Evolutionary conservation across 2,329 filamentous ascomycete species (phyloP).

Genomic region (Falciphora oryzae): DNA sequence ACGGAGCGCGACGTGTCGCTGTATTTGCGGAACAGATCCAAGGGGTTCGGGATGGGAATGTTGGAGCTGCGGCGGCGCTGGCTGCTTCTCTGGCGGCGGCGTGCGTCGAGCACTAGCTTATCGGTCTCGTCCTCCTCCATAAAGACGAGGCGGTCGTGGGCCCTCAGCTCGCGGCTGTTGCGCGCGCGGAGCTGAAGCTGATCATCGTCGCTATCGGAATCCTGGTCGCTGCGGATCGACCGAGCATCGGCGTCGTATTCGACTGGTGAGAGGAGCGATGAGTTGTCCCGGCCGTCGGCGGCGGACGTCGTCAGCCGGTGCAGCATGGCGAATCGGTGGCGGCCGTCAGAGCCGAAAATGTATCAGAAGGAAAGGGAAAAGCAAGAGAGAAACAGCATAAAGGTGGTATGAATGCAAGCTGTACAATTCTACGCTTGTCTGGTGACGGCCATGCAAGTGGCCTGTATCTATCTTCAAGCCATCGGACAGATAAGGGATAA

Average conservation of each 20-base stretch:
- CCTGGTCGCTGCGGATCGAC: constrained; percentile 64
- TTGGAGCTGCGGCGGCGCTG: constrained; percentile 43
- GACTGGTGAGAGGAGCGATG: constrained; percentile 54
- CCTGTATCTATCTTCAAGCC: background rate
- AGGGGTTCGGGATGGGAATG: constrained; percentile 44
- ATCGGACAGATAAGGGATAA: background rate
- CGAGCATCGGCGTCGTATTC: constrained; percentile 64
- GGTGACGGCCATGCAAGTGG: background rate
- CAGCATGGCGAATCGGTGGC: background rate
- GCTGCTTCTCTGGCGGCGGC: constrained; percentile 40
- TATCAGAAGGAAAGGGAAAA: background rate
- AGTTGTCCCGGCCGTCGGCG: constrained; percentile 22
- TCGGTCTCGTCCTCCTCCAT: constrained; percentile 71
- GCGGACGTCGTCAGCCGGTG: background rate
- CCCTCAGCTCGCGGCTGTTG: constrained; percentile 63
- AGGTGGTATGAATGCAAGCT: background rate
- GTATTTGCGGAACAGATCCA: constrained; percentile 36
- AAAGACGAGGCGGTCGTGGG: constrained; percentile 64
- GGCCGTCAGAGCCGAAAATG: background rate
- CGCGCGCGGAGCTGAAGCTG: constrained; percentile 59
- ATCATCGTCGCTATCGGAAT: constrained; percentile 72
- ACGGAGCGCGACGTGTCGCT: constrained; percentile 30
- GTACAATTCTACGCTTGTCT: background rate
- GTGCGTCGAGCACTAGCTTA: constrained; percentile 48
- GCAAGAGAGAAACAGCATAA: background rate